These are phyloP conservation scores for Ogataea sp. DNA, from an alignment of 805 yeast genomes.

Conservation along the genomic window DNA sequence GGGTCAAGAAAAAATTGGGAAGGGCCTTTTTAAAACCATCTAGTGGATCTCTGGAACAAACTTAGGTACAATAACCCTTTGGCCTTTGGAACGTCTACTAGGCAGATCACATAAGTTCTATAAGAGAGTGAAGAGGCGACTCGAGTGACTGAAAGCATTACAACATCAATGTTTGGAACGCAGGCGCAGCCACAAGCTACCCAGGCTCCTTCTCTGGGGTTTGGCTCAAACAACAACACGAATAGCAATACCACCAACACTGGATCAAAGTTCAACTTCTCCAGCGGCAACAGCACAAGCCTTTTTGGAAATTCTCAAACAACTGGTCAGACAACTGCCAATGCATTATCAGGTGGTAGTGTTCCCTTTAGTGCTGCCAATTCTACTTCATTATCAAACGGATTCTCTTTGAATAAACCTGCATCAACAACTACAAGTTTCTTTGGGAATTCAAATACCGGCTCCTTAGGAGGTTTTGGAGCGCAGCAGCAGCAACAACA, in stretches of 20 bases:
- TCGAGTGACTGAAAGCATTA: too few relatives aligned
- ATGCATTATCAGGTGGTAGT: slow-evolving; percentile 9
- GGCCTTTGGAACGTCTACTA: too few relatives aligned
- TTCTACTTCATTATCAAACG: neutral
- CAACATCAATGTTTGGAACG: too few relatives aligned
- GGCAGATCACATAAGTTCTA: too few relatives aligned
- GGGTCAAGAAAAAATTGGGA: too few relatives aligned
- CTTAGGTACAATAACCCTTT: too few relatives aligned
- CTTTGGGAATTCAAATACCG: neutral
- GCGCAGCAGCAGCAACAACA: neutral
- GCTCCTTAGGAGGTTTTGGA: too few relatives aligned
- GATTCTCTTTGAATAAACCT: neutral
- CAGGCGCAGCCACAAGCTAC: neutral
- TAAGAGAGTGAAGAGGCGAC: too few relatives aligned
- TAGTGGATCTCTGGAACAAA: too few relatives aligned
- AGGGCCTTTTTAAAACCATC: too few relatives aligned
- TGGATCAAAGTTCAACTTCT: neutral
- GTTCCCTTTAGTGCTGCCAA: neutral
- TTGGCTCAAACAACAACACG: neutral
- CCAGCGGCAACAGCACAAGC: slow-evolving; percentile 3
- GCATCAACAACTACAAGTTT: neutral
- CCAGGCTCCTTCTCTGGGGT: neutral
- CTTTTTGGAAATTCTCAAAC: slow-evolving; percentile 19
- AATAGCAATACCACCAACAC: neutral
- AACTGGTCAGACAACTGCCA: slow-evolving; percentile 8